Evolutionary conservation across 1,284 basidiomycete genomes (phyloP).

Genomic region (Cutaneotrichosporon daszewskae): DNA sequence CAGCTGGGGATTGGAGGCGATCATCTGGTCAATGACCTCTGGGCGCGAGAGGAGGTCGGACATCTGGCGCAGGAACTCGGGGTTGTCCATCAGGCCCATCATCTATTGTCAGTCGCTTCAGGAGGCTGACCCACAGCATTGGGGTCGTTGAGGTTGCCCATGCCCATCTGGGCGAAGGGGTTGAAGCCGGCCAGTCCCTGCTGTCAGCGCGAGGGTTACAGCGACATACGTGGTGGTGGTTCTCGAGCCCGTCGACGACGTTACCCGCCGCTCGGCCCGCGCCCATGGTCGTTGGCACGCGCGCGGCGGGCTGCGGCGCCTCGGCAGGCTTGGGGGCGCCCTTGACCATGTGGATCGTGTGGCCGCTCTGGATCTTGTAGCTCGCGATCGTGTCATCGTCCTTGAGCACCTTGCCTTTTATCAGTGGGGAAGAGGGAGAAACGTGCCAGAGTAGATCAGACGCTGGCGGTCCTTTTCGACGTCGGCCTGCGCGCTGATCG

Average conservation of each 20-base stretch:
- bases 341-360: conserved; percentile 92
- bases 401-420: conserved; percentile 52
- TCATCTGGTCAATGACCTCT: conserved; percentile 72
- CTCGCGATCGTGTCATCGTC: conserved; percentile 73
- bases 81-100: conserved; percentile 75
- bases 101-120: conserved; percentile 58
- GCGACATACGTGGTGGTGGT: conserved; percentile 38
- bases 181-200: conserved; percentile 59
- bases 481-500: conserved; percentile 73
- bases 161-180: conserved; percentile 73
- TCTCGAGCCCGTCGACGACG: conserved; percentile 55
- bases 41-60: conserved; percentile 66
- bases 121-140: conserved; percentile 71
- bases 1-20: conserved; percentile 74
- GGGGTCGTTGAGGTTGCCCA: conserved; percentile 77
- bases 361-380: conserved; percentile 71
- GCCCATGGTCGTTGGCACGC: conserved; percentile 68
- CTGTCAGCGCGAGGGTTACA: conserved; percentile 10
- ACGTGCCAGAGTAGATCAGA: conserved; percentile 74
- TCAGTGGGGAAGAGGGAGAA: neutral
- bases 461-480: conserved; percentile 78
- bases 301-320: conserved; percentile 41
- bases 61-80: conserved; percentile 62
- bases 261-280: conserved; percentile 62
- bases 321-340: conserved; percentile 59